Conservation (phyloP, 441 rosid species). For the Populus hybrid region DNA sequence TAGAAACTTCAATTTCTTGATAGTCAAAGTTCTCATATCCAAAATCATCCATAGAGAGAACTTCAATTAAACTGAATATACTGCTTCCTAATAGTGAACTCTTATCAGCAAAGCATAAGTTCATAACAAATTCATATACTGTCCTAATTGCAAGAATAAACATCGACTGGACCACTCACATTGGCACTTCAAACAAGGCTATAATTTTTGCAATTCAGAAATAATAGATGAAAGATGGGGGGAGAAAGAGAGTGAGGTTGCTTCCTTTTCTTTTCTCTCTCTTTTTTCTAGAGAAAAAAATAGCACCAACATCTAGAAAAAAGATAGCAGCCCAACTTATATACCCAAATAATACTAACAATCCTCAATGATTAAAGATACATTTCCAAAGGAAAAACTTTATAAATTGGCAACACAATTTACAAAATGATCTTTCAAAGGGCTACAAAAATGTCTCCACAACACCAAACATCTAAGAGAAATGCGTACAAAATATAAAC, state of each 20-base stretch:
- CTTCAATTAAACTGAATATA: not conserved
- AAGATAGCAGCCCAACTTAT: not conserved
- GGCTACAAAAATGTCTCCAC: not conserved
- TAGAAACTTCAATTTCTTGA: not conserved
- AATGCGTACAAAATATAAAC: not conserved
- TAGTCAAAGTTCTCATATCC: not conserved
- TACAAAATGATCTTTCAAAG: not conserved
- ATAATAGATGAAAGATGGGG: not conserved
- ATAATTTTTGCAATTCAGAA: not conserved
- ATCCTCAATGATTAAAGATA: not conserved
- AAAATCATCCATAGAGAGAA: not conserved
- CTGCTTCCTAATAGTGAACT: not conserved
- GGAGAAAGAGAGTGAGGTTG: not conserved
- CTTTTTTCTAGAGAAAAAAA: too few relatives aligned
- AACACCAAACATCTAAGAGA: conserved; percentile 1
- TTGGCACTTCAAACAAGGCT: not conserved
- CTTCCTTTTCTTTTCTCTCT: too few relatives aligned
- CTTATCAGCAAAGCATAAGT: conserved; percentile 1
- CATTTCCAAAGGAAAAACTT: not conserved
- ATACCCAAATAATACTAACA: not conserved
- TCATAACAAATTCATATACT: not conserved
- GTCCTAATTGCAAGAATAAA: not conserved
- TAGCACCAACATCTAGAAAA: not conserved
- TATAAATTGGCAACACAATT: not conserved
- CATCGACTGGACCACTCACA: not conserved